A percentile compares a stretch with the other conserved stretches of the same genome.
phyloP scores from a whole-genome alignment of 169 alveolate species.

The Plasmodium ovale region DNA sequence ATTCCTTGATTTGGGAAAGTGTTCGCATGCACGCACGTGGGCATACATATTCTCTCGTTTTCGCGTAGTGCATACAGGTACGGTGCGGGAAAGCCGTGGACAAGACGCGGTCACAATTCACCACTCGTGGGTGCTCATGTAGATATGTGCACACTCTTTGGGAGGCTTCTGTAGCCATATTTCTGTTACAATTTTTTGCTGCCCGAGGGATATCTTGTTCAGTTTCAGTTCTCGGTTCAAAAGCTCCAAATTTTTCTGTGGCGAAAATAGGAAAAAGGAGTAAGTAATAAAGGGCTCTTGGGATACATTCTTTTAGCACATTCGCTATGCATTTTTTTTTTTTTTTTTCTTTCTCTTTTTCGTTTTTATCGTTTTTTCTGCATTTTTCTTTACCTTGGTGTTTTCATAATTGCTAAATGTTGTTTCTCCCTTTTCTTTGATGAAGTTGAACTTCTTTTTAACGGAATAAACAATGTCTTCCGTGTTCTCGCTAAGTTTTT shows the following conservation, averaged over 20 bases:
- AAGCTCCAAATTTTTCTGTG: constrained; percentile 54
- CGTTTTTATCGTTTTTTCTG: background rate
- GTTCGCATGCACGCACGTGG: background rate
- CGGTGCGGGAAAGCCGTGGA: too few relatives aligned
- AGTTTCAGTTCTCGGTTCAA: constrained; percentile 54
- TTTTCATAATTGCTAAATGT: constrained; percentile 44
- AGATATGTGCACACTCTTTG: too few relatives aligned
- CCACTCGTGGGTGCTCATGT: too few relatives aligned
- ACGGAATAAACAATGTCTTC: constrained; percentile 68
- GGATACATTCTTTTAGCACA: background rate
- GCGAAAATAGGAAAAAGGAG: background rate
- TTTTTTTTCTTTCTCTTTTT: background rate
- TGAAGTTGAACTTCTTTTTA: constrained; percentile 48
- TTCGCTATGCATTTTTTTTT: constrained; percentile 3
- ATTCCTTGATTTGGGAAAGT: constrained; percentile 27
- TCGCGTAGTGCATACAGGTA: background rate
- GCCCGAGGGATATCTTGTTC: constrained; percentile 51
- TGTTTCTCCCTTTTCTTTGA: constrained; percentile 53
- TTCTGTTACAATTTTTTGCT: constrained; percentile 61
- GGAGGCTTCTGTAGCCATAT: too few relatives aligned
- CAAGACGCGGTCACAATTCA: too few relatives aligned
- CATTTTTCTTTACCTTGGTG: constrained; percentile 24
- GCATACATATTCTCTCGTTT: background rate
- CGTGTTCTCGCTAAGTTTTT: constrained; percentile 63
- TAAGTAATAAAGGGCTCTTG: background rate